These are phyloP conservation scores for Candida silvatica DNA, from an alignment of 805 yeast genomes.

Conservation along the genomic window DNA sequence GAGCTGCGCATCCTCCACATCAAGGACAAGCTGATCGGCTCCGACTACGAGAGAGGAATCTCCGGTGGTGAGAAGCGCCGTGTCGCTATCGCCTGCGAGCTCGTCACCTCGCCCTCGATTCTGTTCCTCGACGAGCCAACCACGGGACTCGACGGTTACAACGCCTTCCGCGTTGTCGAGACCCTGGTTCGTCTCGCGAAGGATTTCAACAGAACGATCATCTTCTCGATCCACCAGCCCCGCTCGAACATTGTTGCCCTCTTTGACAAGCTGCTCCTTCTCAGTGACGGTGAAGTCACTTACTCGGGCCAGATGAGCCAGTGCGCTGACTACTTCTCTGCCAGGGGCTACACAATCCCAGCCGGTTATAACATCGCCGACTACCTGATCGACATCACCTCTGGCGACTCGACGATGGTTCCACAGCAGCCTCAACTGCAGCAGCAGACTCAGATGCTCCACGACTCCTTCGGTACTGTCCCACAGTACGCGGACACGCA, in stretches of 20 bases:
- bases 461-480: not conserved
- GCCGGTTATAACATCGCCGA: conserved; percentile 90
- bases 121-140: conserved; percentile 89
- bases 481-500: no score
- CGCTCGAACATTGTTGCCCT: conserved; percentile 89
- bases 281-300: conserved; percentile 79
- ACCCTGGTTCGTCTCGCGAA: conserved; percentile 72
- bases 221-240: conserved; percentile 95
- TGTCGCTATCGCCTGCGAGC: conserved; percentile 89
- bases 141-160: conserved; percentile 89
- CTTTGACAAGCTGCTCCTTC: conserved; percentile 72
- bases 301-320: conserved; percentile 80
- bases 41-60: conserved; percentile 83
- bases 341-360: conserved; percentile 78
- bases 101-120: conserved; percentile 82
- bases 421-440: not conserved
- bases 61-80: conserved; percentile 91
- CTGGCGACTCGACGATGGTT: conserved; percentile 30
- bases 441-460: not conserved
- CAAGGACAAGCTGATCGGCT: conserved; percentile 81
- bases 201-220: conserved; percentile 76
- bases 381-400: conserved; percentile 83
- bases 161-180: conserved; percentile 87
- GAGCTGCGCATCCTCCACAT: conserved; percentile 80
- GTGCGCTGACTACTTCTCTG: conserved; percentile 67